Evolutionary conservation across 768 basidiomycete genomes (phyloP).

Genomic region (Panaeolus cyanescens): DNA sequence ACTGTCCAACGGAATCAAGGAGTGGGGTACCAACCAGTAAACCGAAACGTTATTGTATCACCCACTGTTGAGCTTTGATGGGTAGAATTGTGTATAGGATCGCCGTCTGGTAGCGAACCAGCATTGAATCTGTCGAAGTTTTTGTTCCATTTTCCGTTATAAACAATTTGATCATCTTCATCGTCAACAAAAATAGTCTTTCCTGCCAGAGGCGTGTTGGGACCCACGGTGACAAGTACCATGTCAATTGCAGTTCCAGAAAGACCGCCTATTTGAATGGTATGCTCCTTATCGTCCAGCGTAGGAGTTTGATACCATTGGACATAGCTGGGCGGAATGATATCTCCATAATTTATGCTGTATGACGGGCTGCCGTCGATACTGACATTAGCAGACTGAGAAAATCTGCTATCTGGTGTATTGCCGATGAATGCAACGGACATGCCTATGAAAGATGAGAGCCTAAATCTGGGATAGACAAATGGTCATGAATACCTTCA

Average conservation of each 20-base stretch:
- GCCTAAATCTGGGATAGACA: not conserved
- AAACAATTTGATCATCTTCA: slow-evolving; percentile 5
- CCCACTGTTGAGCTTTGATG: slow-evolving; percentile 14
- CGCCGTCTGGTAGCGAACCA: slow-evolving; percentile 1
- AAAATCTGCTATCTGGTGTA: not conserved
- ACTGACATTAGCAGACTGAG: slow-evolving; percentile 7
- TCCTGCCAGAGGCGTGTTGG: slow-evolving; percentile 10
- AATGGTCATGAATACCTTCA: slow-evolving; percentile 4
- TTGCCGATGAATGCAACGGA: slow-evolving; percentile 11
- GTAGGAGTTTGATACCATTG: slow-evolving; percentile 18
- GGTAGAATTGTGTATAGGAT: slow-evolving; percentile 17
- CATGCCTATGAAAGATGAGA: not conserved
- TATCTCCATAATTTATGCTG: slow-evolving; percentile 4
- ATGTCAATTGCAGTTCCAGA: slow-evolving; percentile 6
- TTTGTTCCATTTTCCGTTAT: slow-evolving; percentile 2
- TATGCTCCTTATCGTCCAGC: slow-evolving; percentile 10
- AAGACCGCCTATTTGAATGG: slow-evolving; percentile 4
- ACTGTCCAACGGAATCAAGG: not conserved
- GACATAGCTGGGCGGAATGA: slow-evolving; percentile 3
- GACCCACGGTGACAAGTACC: slow-evolving; percentile 7
- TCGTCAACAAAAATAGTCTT: slow-evolving; percentile 17
- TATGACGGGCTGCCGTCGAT: slow-evolving; percentile 9
- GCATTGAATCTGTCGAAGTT: not conserved
- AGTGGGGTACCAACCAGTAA: slow-evolving; percentile 18
- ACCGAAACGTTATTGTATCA: slow-evolving; percentile 16